Evolutionary conservation across 768 basidiomycete genomes (phyloP), one percentile per base, ranked within the genome.

Genomic region (Trametes villosa): DNA sequence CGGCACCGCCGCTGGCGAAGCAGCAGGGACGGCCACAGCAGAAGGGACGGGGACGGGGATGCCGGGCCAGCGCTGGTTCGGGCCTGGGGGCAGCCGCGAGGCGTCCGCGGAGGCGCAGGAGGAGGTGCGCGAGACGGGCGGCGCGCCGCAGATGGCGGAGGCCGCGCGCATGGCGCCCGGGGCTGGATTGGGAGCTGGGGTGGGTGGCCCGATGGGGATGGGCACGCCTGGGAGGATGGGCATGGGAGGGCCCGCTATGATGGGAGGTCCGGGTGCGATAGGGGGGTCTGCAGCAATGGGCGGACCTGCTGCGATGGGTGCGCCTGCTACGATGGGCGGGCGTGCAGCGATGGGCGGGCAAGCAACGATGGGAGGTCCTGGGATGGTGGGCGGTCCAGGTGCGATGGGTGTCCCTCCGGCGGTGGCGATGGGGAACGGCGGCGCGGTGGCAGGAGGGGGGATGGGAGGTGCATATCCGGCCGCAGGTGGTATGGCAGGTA

Each of bases 1-100:
- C 3, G 54, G 54, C 33, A 56, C 54, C 1, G 54, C 44, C 24
- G 54, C 54, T 13, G 54, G 54, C 22, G 54, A 47, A 38, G 54
- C 54, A n/a, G 54, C 54, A 22, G 54, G 54, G 33, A 56, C 54
- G 26, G 38, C 30, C 34, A 46, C 54, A 18, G 33, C 44, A 7
- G 34, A 36, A 15, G 54, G 45, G 7, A 22, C 12, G 8, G n/a
- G 22, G 9, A 56, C 54, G 20, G 24, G 26, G 3, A 46, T 34
- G 17, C 45, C 54, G 1, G 54, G 45, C 24, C 15, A 33, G 33
- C 45, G 44, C 1, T 56, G 44, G 54, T 56, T 56, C 31, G 45
- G 45, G 15, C 9, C 31, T 4, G 45, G 45, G n/a, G 45, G 44
- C 20, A 36, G 40, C 13, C 15, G 29, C 12, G 11, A 22, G 18